These are phyloP conservation scores for Chlamydomonas applanata DNA, from an alignment of 139 green algal genomes.

Conservation along the genomic window DNA sequence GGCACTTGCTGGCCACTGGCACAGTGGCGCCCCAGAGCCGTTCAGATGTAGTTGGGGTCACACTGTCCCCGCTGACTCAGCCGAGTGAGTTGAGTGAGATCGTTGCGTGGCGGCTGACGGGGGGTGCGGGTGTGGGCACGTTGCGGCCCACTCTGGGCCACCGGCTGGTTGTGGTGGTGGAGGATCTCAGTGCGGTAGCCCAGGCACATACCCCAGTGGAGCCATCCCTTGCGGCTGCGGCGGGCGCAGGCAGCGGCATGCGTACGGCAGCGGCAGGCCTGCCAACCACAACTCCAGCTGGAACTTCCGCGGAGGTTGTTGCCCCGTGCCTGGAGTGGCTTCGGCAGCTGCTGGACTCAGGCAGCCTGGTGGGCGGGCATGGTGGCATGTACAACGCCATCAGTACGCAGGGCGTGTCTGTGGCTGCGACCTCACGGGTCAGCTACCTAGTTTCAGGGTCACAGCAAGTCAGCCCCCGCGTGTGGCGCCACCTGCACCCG, in stretches of 20 bases:
- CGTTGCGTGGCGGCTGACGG: constrained; percentile 22
- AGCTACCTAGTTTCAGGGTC: constrained; percentile 11
- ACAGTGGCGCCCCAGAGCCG: not conserved
- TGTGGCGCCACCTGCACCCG: constrained; percentile 29
- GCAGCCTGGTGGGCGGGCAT: not conserved
- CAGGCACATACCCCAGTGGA: not conserved
- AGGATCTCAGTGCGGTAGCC: constrained; percentile 27
- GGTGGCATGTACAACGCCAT: not conserved
- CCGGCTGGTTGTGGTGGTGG: constrained; percentile 36
- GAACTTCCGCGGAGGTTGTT: constrained; percentile 2
- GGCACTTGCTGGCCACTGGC: constrained; percentile 27
- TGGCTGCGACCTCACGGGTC: constrained; percentile 15
- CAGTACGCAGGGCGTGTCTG: constrained; percentile 1
- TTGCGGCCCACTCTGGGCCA: constrained; percentile 24
- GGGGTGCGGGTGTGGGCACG: not conserved
- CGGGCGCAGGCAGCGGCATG: not conserved
- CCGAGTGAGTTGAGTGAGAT: constrained; percentile 21
- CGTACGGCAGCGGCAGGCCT: not conserved
- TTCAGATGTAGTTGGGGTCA: not conserved
- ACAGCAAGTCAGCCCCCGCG: constrained; percentile 23
- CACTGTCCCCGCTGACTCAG: not conserved
- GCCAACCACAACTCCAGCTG: no score
- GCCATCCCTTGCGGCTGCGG: not conserved
- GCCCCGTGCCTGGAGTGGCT: constrained; percentile 35
- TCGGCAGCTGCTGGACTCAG: constrained; percentile 19